Evolutionary conservation across 2,329 filamentous ascomycete genomes (phyloP), one percentile per base, ranked within the genome.

Genomic region (Neocatenulostroma microsporum): DNA sequence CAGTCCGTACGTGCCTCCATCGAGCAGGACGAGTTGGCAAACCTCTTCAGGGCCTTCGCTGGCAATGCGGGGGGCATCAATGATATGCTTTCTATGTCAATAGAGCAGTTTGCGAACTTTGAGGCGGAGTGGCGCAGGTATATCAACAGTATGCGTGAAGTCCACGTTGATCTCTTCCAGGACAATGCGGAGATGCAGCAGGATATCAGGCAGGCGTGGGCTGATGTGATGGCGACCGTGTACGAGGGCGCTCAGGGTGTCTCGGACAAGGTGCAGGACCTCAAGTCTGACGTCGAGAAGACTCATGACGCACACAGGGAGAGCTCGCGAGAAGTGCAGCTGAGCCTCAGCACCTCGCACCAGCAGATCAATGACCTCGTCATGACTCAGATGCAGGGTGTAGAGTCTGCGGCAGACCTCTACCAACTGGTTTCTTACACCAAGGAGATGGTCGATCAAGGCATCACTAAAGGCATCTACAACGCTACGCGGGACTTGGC

Each of bases 1-100:
- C 70, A 78, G 43, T 75, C 76, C 19, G 70, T 73, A 27, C 68
- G 77, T 24, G 60, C 68, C 27, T 71, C 76, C 35, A 67, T 73
- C 11, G 76, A 80, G 39, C 74, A 73, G 50, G 70, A 55, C 20
- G 44, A 57, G 30, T 34, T 49, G 18, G 34, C 53, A 3, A 32
- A 51, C 8, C 19, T 50, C 21, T 8, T 41, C 43, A 37, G 44
- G n/a, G 36, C 25, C 15, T 17, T 45, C 19, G 25, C 37, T 17
- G 21, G 20, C 10, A 34, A 20, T 5, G 18, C 31, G 7, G 19
- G 12, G n/a, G 31, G 25, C 20, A 14, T 34, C 12, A 21, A 26
- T 12, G 21, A 10, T 14, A 27, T 24, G 14, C 21, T 48, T 9
- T 21, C 28, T 14, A 12, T 28, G 12, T 37, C 39, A 6, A 40